Percentiles rank a stretch among this genome's conserved stretches.
phyloP scores from a whole-genome alignment of 345 rosid species.

The Anacardium occidentale region DNA sequence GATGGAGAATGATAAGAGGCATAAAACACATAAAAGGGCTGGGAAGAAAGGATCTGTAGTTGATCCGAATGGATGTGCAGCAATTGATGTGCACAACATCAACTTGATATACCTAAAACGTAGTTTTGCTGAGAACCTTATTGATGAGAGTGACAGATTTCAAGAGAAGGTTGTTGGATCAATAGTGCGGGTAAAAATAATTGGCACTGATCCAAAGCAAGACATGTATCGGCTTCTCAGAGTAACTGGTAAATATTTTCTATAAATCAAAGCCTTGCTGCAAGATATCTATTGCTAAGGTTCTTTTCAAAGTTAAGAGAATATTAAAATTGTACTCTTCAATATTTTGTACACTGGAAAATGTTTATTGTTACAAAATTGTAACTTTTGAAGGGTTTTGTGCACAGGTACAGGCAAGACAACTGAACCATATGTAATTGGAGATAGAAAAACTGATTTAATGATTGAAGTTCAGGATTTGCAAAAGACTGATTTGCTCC shows the following conservation, averaged over 20 bases:
- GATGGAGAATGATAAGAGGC: slow-evolving; percentile 44
- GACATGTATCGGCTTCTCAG: slow-evolving; percentile 80
- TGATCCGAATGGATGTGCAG: slow-evolving; percentile 66
- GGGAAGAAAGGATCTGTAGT: slow-evolving; percentile 38
- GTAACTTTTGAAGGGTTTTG: slow-evolving; percentile 18
- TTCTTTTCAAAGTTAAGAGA: slow-evolving; percentile 15
- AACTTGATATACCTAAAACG: slow-evolving; percentile 72
- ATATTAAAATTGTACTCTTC: neutral
- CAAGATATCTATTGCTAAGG: neutral
- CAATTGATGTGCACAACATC: slow-evolving; percentile 84
- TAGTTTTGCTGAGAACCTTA: slow-evolving; percentile 57
- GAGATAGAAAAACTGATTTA: slow-evolving; percentile 49
- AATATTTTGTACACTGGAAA: neutral
- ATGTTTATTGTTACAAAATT: neutral
- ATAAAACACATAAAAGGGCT: slow-evolving; percentile 43
- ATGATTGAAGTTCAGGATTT: slow-evolving; percentile 74
- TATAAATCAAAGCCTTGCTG: slow-evolving; percentile 8
- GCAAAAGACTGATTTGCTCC: slow-evolving; percentile 67
- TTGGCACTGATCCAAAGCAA: slow-evolving; percentile 64
- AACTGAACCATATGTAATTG: slow-evolving; percentile 61
- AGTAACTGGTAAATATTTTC: slow-evolving; percentile 69
- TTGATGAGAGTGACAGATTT: slow-evolving; percentile 65
- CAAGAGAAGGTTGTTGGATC: slow-evolving; percentile 81
- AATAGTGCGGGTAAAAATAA: slow-evolving; percentile 71
- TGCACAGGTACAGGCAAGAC: slow-evolving; percentile 64